Conservation (phyloP, 306 rosid species). For the Pterocarpus santalinus region DNA sequence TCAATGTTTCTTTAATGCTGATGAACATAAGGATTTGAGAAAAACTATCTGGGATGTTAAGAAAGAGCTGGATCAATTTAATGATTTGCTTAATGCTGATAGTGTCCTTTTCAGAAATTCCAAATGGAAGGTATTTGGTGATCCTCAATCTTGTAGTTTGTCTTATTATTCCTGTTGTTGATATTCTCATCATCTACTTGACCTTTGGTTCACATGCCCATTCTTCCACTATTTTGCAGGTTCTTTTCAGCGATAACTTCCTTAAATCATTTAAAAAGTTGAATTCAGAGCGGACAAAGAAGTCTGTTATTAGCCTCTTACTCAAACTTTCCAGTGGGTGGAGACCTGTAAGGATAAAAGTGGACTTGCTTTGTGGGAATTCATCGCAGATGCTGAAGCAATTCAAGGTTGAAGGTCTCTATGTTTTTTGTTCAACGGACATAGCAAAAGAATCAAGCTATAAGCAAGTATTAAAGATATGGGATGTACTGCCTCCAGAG, state of each 20-base stretch:
- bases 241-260: constrained; percentile 75
- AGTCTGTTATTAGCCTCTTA: constrained; percentile 60
- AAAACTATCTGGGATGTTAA: constrained; percentile 65
- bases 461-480: constrained; percentile 72
- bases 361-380: constrained; percentile 53
- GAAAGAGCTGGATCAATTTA: constrained; percentile 69
- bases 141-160: background rate
- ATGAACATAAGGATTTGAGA: constrained; percentile 65
- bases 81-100: constrained; percentile 72
- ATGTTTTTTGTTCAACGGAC: constrained; percentile 67
- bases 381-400: constrained; percentile 63
- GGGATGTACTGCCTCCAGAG: constrained; percentile 74
- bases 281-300: constrained; percentile 47
- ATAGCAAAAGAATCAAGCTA: constrained; percentile 55
- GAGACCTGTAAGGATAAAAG: constrained; percentile 67
- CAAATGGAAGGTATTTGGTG: constrained; percentile 75
- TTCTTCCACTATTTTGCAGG: constrained; percentile 46
- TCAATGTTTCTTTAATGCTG: constrained; percentile 73
- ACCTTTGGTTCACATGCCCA: background rate
- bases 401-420: constrained; percentile 67
- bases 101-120: constrained; percentile 66
- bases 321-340: constrained; percentile 75
- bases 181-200: background rate
- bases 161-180: background rate
- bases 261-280: constrained; percentile 71